Evolutionary conservation across 768 basidiomycete species (phyloP).

Genomic region (Cystofilobasidium capitatum): DNA sequence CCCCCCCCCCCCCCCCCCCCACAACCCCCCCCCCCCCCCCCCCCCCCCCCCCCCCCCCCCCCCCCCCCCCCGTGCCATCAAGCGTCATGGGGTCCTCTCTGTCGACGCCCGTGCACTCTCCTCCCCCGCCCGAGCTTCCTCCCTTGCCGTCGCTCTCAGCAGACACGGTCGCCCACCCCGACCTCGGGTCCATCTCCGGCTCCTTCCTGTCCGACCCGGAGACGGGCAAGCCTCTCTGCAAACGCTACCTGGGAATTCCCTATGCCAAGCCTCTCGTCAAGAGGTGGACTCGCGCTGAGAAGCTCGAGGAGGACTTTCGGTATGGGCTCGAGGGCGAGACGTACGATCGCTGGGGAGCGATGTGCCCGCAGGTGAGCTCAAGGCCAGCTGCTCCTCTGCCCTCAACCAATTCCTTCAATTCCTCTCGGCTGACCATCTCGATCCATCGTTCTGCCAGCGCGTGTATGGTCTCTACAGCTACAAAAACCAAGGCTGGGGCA

Average conservation of each 20-base stretch:
- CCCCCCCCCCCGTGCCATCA: background rate
- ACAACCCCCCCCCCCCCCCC: background rate
- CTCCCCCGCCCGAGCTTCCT: background rate
- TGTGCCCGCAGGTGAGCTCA: conserved; percentile 10
- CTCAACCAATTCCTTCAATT: no score
- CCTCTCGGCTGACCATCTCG: no score
- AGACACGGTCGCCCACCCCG: background rate
- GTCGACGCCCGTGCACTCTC: background rate
- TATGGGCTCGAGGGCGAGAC: conserved; percentile 1
- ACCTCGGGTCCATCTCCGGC: background rate
- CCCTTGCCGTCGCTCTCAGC: background rate
- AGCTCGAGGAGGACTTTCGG: background rate
- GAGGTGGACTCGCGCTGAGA: background rate
- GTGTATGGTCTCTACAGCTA: conserved; percentile 7
- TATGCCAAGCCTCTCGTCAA: background rate
- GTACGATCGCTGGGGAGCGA: conserved; percentile 3
- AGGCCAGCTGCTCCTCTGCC: no score
- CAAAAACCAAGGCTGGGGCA: background rate
- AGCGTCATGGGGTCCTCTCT: background rate
- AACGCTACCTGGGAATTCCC: background rate
- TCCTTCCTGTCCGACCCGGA: conserved; percentile 3
- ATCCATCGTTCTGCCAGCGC: background rate
- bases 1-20: no score
- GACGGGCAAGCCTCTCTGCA: background rate
- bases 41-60: background rate